A percentile compares a stretch with the other conserved stretches of the same genome.
These are phyloP conservation scores for Pichia sp. DNA, from an alignment of 1,139 yeast genomes.

Conservation along the genomic window DNA sequence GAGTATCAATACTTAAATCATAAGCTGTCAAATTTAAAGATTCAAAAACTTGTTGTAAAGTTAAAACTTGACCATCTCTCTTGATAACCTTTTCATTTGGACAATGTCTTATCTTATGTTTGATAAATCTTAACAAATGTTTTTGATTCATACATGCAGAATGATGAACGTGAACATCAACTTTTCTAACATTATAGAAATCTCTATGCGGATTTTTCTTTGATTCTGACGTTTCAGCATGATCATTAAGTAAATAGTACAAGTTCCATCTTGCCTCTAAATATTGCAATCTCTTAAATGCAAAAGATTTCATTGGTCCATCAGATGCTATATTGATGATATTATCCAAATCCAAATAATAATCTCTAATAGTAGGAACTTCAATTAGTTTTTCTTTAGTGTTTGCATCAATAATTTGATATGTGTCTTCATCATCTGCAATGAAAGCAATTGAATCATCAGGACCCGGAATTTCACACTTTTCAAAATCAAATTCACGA, in stretches of 20 bases:
- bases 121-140: conserved; percentile 88
- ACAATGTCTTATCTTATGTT: conserved; percentile 73
- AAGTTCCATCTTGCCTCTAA: conserved; percentile 96
- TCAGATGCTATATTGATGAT: conserved; percentile 72
- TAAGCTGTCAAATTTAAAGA: conserved; percentile 88
- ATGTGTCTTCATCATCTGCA: conserved; percentile 60
- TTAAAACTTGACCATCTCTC: conserved; percentile 88
- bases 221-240: conserved; percentile 85
- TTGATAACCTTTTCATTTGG: conserved; percentile 87
- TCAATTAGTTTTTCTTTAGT: conserved; percentile 36
- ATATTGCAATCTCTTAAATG: conserved; percentile 86
- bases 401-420: conserved; percentile 35
- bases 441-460: conserved; percentile 43
- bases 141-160: conserved; percentile 99
- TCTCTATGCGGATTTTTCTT: conserved; percentile 89
- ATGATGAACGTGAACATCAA: conserved; percentile 98
- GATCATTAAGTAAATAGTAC: conserved; percentile 80
- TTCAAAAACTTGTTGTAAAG: conserved; percentile 80
- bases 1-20: conserved; percentile 89
- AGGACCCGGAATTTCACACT: conserved; percentile 60
- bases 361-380: conserved; percentile 78
- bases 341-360: conserved; percentile 71
- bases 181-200: conserved; percentile 95
- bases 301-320: conserved; percentile 97
- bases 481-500: conserved; percentile 53